These are phyloP conservation scores for Sarocladiaceae sp. DNA, from an alignment of 2,329 filamentous ascomycete species.

Conservation along the genomic window DNA sequence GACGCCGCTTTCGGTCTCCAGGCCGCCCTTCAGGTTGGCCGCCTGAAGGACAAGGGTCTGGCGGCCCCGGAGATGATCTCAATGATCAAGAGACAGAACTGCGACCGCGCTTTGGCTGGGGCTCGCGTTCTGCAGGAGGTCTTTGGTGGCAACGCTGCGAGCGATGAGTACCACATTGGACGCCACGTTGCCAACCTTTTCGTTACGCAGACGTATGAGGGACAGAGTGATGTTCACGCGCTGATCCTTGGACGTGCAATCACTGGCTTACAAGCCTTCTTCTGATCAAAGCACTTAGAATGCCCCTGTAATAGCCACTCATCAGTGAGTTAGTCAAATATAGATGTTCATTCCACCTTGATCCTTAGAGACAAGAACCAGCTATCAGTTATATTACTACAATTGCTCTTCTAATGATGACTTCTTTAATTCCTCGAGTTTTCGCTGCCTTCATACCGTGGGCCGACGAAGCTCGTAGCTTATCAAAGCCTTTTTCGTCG, in stretches of 20 bases:
- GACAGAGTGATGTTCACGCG: slow-evolving; percentile 91
- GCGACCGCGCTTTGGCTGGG: slow-evolving; percentile 79
- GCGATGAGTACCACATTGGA: slow-evolving; percentile 93
- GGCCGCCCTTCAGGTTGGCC: slow-evolving; percentile 83
- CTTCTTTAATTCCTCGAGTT: no score
- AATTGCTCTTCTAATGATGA: no score
- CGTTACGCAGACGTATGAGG: slow-evolving; percentile 97
- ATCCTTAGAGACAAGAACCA: no score
- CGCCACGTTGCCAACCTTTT: slow-evolving; percentile 94
- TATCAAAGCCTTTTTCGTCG: no score
- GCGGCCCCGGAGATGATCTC: slow-evolving; percentile 91
- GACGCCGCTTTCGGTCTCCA: slow-evolving; percentile 90
- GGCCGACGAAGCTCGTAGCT: no score
- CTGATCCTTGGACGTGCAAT: slow-evolving; percentile 66
- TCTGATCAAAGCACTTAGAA: no score
- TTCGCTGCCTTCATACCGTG: no score
- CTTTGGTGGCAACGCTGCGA: slow-evolving; percentile 97
- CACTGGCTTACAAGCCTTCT: slow-evolving; percentile 76
- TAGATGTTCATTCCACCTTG: no score
- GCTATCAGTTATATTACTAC: no score
- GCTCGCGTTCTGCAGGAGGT: slow-evolving; percentile 84
- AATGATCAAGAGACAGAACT: slow-evolving; percentile 97
- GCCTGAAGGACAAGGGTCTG: slow-evolving; percentile 88
- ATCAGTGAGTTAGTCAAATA: no score
- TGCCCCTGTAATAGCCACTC: no score